Conservation (phyloP, 1,284 basidiomycete genomes). For the Leccinum cinnamomeum region DNA sequence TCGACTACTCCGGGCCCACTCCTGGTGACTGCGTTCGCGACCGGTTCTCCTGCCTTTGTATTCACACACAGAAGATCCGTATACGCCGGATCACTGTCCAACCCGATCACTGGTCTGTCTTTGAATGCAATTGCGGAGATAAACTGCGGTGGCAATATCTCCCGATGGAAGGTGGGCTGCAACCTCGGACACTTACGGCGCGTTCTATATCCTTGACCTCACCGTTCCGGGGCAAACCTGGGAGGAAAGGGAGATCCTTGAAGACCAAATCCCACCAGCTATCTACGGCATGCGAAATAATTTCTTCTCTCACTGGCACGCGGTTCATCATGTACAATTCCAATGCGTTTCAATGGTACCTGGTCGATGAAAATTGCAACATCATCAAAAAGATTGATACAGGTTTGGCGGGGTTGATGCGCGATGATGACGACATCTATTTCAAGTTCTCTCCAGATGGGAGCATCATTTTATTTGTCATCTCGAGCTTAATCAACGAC, state of each 20-base stretch:
- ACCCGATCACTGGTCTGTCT: not conserved
- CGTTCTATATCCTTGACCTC: slow-evolving; percentile 19
- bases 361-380: slow-evolving; percentile 11
- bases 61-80: not conserved
- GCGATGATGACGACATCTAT: not conserved
- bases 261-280: not conserved
- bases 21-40: slow-evolving; percentile 2
- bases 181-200: slow-evolving; percentile 3
- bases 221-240: slow-evolving; percentile 4
- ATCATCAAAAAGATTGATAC: slow-evolving; percentile 16
- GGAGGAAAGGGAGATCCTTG: not conserved
- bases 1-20: not conserved
- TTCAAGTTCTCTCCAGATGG: slow-evolving; percentile 22
- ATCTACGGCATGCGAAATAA: not conserved
- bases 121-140: not conserved
- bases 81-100: slow-evolving; percentile 1
- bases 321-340: slow-evolving; percentile 11
- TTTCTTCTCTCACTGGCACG: slow-evolving; percentile 13
- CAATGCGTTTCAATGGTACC: not conserved
- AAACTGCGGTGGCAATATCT: slow-evolving; percentile 13
- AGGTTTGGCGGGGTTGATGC: slow-evolving; percentile 1
- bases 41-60: slow-evolving; percentile 8
- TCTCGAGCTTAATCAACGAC: slow-evolving; percentile 1
- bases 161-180: slow-evolving; percentile 22
- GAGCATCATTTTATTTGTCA: slow-evolving; percentile 8